These are phyloP conservation scores for Fusarium graminum DNA, from an alignment of 2,329 filamentous ascomycete species.

Conservation along the genomic window DNA sequence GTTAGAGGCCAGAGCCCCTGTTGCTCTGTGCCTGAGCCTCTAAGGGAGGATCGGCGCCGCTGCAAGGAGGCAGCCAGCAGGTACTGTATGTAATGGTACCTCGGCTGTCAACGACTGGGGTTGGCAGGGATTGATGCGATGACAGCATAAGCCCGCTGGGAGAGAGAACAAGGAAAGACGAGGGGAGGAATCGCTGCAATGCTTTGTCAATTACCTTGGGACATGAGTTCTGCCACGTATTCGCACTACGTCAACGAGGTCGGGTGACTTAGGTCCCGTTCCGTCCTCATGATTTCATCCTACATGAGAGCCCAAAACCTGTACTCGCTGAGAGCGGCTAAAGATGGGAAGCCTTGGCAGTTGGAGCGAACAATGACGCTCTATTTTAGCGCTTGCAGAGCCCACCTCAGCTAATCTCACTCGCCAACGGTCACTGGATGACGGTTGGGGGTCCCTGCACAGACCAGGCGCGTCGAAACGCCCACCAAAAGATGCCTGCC, in stretches of 20 bases:
- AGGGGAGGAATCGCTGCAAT: not conserved
- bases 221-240: not conserved
- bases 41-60: conserved; percentile 23
- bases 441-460: conserved; percentile 25
- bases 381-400: conserved; percentile 36
- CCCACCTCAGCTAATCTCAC: conserved; percentile 23
- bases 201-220: not conserved
- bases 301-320: conserved; percentile 18
- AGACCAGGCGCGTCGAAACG: conserved; percentile 35
- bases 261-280: not conserved
- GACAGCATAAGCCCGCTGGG: conserved; percentile 1
- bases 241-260: not conserved
- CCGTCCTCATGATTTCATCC: conserved; percentile 29
- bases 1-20: conserved; percentile 6
- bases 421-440: conserved; percentile 36
- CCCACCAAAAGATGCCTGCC: conserved; percentile 16
- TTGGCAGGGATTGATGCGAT: conserved; percentile 25
- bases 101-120: conserved; percentile 22
- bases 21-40: conserved; percentile 19
- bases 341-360: conserved; percentile 15
- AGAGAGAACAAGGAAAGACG: not conserved
- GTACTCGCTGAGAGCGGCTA: conserved; percentile 22
- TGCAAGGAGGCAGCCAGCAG: conserved; percentile 36
- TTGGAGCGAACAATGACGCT: conserved; percentile 33
- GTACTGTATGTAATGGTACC: conserved; percentile 20